Evolutionary conservation across 2,329 filamentous ascomycete genomes (phyloP).

Genomic region (Fusarium veterinarium): DNA sequence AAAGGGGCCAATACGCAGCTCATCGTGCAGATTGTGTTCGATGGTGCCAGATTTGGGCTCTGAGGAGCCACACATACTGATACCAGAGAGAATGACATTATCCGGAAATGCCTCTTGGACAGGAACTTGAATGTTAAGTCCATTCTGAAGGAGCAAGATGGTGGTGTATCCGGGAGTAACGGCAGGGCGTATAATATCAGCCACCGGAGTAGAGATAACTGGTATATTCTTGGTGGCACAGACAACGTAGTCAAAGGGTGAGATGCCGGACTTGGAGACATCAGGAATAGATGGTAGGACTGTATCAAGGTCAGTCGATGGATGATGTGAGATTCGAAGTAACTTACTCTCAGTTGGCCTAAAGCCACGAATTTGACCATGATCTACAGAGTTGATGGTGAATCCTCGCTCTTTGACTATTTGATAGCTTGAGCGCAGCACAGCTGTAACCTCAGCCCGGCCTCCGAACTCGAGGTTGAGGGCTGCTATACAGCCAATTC

Average conservation of each 20-base stretch:
- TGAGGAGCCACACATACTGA: conserved; percentile 43
- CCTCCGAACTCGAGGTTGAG: conserved; percentile 40
- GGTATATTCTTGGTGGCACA: conserved; percentile 43
- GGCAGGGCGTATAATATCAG: conserved; percentile 39
- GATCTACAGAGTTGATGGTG: conserved; percentile 41
- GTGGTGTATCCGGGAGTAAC: conserved; percentile 33
- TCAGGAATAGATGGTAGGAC: conserved; percentile 36
- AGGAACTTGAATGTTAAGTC: conserved; percentile 41
- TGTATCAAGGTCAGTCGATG: conserved; percentile 13
- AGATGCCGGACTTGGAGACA: conserved; percentile 18
- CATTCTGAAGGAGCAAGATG: conserved; percentile 43
- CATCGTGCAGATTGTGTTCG: conserved; percentile 38
- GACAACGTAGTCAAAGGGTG: conserved; percentile 42
- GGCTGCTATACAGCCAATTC: conserved; percentile 41
- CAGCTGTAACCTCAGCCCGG: conserved; percentile 38
- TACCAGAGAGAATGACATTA: conserved; percentile 40
- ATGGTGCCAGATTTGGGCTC: conserved; percentile 38
- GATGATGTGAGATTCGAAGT: not conserved
- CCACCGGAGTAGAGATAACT: conserved; percentile 28
- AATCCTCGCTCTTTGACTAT: conserved; percentile 39
- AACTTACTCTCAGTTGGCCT: conserved; percentile 37
- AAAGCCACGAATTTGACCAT: conserved; percentile 35
- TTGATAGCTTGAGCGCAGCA: conserved; percentile 42
- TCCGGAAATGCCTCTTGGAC: conserved; percentile 34
- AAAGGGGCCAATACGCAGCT: conserved; percentile 39